Base-by-base conservation (phyloP, 106 monocot genomes). In the Xerophyta viscosa region DNA sequence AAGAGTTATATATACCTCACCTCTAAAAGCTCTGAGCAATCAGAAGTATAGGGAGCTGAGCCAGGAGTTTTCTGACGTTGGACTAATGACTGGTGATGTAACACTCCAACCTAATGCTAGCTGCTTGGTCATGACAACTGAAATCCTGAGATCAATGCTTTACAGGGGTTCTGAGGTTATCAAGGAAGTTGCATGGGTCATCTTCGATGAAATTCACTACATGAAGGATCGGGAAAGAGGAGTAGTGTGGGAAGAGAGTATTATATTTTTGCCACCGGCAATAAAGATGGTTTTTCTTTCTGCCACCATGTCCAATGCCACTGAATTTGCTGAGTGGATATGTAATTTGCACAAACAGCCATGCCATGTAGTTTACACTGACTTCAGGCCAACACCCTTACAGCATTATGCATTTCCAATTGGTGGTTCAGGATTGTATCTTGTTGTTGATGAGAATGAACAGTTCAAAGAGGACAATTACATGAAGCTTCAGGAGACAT, bases 241-340 rank as follows among this genome's bases (percentile, higher is more conserved):
- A 33, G 98, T 98, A 11, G 98, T 98, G 12, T 98, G 98, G 98
- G 98, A 98, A 69, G 98, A 98, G 68, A 98, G 86, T 58, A 98
- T 98, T 24, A 79, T 98, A 6, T 98, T 98, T 64, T 49, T 98
- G 59, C 86, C 89, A 8, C 90, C 98, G 1, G 84, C 71, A 20
- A 98, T 98, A 29, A 98, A 98, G 77, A 98, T 90, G 98, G 86
- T 98, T 0, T 98, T 98, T 37, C 70, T 98, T 28, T 98, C 98
- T 11, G 98, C 98, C 0, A 98, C 98, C 33, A 98, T 98, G 90
- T 98, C 98, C 5, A 98, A 98, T 67, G 90, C 98, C 7, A 90
- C 98, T 1, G 82, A 98, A 64, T 98, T 98, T 64, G 98, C 90
- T 3, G 98, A 98, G 69, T 98, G 98, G 98, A 90, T 98, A 33